Evolutionary conservation across 164 flowering plant species (phyloP), one percentile per base, ranked within the genome.

Genomic region (Nelumbo lutea): DNA sequence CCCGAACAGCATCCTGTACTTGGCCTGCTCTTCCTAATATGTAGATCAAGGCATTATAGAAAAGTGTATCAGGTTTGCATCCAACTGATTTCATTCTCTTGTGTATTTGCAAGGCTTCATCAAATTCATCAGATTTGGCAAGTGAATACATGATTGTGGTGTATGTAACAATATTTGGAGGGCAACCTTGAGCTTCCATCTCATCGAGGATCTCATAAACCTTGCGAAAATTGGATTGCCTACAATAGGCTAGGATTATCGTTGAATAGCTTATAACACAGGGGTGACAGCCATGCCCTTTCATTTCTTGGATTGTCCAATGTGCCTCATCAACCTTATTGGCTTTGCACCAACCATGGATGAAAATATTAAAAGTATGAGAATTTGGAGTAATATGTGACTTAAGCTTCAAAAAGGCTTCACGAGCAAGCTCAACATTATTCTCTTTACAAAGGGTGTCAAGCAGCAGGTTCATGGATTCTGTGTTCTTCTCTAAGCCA

Each of bases 221-320:
- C 79, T 80, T 84, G 6, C 40, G 41, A 59, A 84, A 88, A 58
- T 86, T 78, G 65, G 39, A 64, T 43, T 77, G 84, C 3, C 72
- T 78, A 67, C 96, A 92, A 64, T 86, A 82, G 59, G 80, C 84
- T 56, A 81, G 80, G 50, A 92, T 79, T 53, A 92, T 87, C 6
- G 86, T 92, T 4, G 96, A 86, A 78, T 88, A 90, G 77, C 90
- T 92, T 10, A 90, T 88, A 40, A 85, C 94, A 72, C 87, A 87
- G 59, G 97, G 96, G 45, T 50, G 74, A 72, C 73, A 81, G 3
- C 96, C 96, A 57, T 75, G 72, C 0, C 96, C 97, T 63, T 84
- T 90, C 96, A 92, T 92, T 64, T 92, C 97, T 68, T 90, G 84
- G 59, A 91, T 78, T 4, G 95, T 87, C 96, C 97, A 92, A 39